phyloP scores from a whole-genome alignment of 1,284 basidiomycete species.

The Tylopilus orsonianus region DNA sequence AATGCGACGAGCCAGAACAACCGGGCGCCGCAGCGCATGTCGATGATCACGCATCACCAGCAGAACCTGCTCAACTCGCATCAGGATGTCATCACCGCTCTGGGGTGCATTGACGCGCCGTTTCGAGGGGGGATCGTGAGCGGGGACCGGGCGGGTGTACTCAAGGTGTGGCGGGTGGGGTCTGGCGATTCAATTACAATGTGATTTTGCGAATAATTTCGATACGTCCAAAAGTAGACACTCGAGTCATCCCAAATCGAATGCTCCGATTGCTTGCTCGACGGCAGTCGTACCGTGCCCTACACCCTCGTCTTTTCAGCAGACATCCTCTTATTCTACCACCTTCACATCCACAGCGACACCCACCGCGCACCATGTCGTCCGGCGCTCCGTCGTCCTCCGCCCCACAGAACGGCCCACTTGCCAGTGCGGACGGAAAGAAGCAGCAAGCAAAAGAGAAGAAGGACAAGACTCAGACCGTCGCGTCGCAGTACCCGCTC shows the following conservation, averaged over 20 bases:
- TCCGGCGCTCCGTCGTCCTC: conserved; percentile 38
- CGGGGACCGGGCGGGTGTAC: conserved; percentile 76
- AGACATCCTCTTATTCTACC: not conserved
- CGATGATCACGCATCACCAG: conserved; percentile 76
- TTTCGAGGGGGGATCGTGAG: conserved; percentile 86
- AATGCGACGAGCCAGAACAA: conserved; percentile 51
- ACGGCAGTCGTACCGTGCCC: conserved; percentile 17
- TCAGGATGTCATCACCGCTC: conserved; percentile 79
- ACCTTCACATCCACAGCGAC: not conserved
- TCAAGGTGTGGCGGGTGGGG: conserved; percentile 83
- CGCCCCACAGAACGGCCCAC: conserved; percentile 34
- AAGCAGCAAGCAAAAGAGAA: conserved; percentile 49
- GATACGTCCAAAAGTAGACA: conserved; percentile 31
- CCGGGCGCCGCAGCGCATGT: conserved; percentile 70
- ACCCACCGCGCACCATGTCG: conserved; percentile 23
- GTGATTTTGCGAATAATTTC: not conserved
- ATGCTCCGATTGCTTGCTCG: conserved; percentile 32
- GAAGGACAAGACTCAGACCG: conserved; percentile 45
- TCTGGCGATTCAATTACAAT: conserved; percentile 35
- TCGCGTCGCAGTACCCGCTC: conserved; percentile 52
- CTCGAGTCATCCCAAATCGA: conserved; percentile 19
- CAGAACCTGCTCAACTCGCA: conserved; percentile 76
- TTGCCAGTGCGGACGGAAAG: conserved; percentile 34
- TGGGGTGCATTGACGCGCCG: conserved; percentile 82
- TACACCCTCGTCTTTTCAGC: conserved; percentile 3